Conservation (phyloP, 306 rosid species). For the Mimosa pudica region DNA sequence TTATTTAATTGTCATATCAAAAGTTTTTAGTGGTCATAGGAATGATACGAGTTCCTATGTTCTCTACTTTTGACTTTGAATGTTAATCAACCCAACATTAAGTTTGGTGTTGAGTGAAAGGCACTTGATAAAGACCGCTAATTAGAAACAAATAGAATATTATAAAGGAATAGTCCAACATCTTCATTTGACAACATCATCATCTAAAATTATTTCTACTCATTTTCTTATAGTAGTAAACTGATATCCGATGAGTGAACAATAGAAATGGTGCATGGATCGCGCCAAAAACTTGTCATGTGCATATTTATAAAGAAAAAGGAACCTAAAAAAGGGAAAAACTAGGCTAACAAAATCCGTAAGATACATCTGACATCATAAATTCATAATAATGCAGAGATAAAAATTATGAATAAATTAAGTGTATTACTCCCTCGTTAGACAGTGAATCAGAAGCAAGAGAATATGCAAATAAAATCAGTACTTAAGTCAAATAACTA, state of each 20-base stretch:
- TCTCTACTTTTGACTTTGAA: conserved; percentile 13
- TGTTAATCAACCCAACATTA: not conserved
- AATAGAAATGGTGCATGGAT: not conserved
- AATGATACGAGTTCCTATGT: not conserved
- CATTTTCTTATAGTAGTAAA: not conserved
- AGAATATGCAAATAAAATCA: not conserved
- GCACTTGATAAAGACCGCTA: not conserved
- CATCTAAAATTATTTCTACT: not conserved
- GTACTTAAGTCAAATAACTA: not conserved
- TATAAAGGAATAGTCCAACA: not conserved
- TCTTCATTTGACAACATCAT: not conserved
- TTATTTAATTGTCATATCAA: not conserved
- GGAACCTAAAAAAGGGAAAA: not conserved
- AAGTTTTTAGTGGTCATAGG: not conserved
- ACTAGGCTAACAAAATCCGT: not conserved
- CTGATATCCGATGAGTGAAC: not conserved
- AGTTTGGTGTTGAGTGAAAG: not conserved
- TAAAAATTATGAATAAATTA: too few species aligned
- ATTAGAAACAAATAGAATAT: not conserved
- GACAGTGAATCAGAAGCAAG: not conserved
- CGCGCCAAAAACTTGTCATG: not conserved
- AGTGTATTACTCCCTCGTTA: too few species aligned
- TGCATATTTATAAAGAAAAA: not conserved
- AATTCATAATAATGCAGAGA: not conserved
- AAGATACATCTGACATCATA: not conserved